Conservation (phyloP, 73 alveolate species). For the Loxodes magnus region DNA sequence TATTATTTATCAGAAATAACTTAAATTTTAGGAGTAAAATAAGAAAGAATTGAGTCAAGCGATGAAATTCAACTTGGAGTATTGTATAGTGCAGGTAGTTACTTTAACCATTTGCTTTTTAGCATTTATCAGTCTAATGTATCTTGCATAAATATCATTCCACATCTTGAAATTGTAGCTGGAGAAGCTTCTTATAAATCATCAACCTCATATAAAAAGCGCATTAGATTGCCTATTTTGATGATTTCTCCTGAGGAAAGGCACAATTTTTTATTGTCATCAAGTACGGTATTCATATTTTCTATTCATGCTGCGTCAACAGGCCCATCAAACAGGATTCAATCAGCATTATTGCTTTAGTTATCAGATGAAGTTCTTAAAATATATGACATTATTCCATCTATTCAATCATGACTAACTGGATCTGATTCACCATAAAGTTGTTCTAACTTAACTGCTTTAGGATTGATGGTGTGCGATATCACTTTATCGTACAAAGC, state of each 20-base stretch:
- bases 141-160: conserved; percentile 33
- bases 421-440: conserved; percentile 58
- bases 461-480: conserved; percentile 57
- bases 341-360: conserved; percentile 60
- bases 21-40: too few species aligned
- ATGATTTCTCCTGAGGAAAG: conserved; percentile 38
- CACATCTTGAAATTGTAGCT: conserved; percentile 87
- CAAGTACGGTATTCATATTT: conserved; percentile 80
- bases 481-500: conserved; percentile 72
- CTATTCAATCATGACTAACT: conserved; percentile 48
- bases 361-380: conserved; percentile 76
- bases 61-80: too few species aligned
- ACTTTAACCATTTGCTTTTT: conserved; percentile 55
- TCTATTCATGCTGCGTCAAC: conserved; percentile 85
- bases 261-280: conserved; percentile 76
- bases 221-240: conserved; percentile 71
- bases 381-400: conserved; percentile 69
- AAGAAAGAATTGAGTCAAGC: too few species aligned
- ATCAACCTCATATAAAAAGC: conserved; percentile 88
- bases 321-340: conserved; percentile 82
- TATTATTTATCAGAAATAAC: too few species aligned
- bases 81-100: conserved; percentile 21
- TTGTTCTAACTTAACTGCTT: conserved; percentile 32
- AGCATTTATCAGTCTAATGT: conserved; percentile 57
- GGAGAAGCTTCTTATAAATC: conserved; percentile 91